Percentiles rank a stretch among this genome's conserved stretches.
Evolutionary conservation across 1,284 basidiomycete genomes (phyloP).

Genomic region (Melampsora americana): DNA sequence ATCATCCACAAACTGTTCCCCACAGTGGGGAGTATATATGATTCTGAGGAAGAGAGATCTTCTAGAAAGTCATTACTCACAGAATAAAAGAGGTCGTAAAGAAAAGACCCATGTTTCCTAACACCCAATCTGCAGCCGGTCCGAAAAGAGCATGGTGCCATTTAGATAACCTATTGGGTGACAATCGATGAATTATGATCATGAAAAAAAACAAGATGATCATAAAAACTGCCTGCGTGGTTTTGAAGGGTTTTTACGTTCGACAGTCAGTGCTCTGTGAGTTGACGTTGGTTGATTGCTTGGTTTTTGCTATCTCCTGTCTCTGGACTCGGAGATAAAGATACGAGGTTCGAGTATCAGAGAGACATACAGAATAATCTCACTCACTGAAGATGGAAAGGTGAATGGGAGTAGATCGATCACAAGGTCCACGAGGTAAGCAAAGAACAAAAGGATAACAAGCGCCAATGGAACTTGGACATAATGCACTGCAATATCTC

Average conservation of each 20-base stretch:
- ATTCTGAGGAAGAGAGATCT: too few species aligned
- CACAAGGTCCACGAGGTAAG: slow-evolving; percentile 27
- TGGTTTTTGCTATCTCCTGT: too few species aligned
- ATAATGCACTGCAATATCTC: slow-evolving; percentile 17
- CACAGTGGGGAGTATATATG: too few species aligned
- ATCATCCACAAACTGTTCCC: too few species aligned
- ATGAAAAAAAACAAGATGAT: background rate
- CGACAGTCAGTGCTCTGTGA: too few species aligned
- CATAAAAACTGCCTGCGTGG: background rate
- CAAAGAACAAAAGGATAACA: slow-evolving; percentile 17
- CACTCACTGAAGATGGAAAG: slow-evolving; percentile 25
- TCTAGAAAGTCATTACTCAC: slow-evolving; percentile 4
- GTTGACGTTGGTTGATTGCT: too few species aligned
- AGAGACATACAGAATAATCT: background rate
- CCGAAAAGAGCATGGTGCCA: background rate
- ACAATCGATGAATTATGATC: background rate
- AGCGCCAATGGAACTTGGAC: slow-evolving; percentile 24
- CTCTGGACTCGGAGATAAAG: background rate
- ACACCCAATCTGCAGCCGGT: slow-evolving; percentile 29
- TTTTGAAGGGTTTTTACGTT: too few species aligned
- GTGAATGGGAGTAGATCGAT: slow-evolving; percentile 41
- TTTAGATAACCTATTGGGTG: slow-evolving; percentile 5
- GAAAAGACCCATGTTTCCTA: slow-evolving; percentile 41
- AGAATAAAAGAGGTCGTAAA: slow-evolving; percentile 43
- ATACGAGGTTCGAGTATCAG: background rate